Percentiles rank a stretch among this genome's conserved stretches.
phyloP scores from a whole-genome alignment of 2,329 filamentous ascomycete species.

The Calonectria fujianensis region DNA sequence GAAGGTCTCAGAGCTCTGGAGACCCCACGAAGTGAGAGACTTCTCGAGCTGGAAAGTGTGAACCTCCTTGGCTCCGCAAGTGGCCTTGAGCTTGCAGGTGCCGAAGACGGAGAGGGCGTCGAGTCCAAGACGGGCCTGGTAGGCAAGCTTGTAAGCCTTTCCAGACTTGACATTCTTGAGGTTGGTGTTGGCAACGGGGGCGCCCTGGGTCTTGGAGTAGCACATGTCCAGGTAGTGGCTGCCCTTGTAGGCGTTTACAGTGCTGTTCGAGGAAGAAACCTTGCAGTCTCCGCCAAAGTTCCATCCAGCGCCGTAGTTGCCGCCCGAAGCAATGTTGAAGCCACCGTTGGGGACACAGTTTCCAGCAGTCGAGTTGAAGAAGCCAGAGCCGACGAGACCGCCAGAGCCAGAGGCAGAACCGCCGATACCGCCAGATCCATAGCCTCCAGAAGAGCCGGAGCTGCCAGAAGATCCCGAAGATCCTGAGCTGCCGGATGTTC shows the following conservation, averaged over 20 bases:
- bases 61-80: background rate
- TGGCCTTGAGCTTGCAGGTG: conserved; percentile 11
- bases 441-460: background rate
- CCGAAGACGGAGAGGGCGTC: background rate
- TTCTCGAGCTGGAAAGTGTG: background rate
- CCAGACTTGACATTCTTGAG: background rate
- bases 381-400: background rate
- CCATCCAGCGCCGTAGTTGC: conserved; percentile 9
- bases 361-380: background rate
- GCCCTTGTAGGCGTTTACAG: conserved; percentile 2
- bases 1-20: conserved; percentile 9
- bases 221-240: conserved; percentile 18
- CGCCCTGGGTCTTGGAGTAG: conserved; percentile 14
- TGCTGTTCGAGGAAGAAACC: background rate
- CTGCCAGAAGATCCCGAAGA: background rate
- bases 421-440: background rate
- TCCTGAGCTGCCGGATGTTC: background rate
- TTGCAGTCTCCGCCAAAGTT: conserved; percentile 19
- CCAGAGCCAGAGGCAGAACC: conserved; percentile 3
- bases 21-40: background rate
- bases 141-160: conserved; percentile 14
- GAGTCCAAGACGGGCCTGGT: background rate
- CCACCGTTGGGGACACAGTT: conserved; percentile 13
- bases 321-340: conserved; percentile 1
- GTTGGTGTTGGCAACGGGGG: background rate